These are phyloP conservation scores for Diaporthe nobilis DNA, from an alignment of 2,329 filamentous ascomycete genomes.

Conservation along the genomic window DNA sequence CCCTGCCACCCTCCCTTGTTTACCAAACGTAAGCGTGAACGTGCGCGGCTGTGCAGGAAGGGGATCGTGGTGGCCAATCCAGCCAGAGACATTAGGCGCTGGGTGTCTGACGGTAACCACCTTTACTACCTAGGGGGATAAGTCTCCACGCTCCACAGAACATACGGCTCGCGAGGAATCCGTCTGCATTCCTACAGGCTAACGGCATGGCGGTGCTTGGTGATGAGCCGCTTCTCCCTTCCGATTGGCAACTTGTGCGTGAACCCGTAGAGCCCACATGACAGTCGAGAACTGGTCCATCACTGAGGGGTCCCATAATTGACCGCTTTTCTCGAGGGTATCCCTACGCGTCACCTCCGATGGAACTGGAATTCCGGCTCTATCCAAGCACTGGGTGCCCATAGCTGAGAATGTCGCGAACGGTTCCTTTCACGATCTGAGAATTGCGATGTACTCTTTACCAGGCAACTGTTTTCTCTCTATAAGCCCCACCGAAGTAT, in stretches of 20 bases:
- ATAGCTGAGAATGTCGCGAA: neutral
- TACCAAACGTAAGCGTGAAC: neutral
- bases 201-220: neutral
- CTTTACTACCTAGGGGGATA: neutral
- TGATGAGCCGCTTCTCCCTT: neutral
- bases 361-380: no score
- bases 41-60: neutral
- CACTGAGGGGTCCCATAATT: neutral
- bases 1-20: neutral
- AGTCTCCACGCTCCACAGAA: neutral
- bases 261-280: neutral
- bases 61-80: neutral
- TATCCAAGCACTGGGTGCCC: neutral
- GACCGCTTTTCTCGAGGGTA: constrained; percentile 13
- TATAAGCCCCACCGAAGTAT: neutral
- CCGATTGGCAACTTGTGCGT: neutral
- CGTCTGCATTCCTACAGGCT: neutral
- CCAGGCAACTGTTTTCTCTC: no score
- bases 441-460: no score
- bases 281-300: neutral
- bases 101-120: neutral
- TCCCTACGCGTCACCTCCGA: neutral
- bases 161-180: neutral
- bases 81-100: neutral
- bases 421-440: neutral